These are phyloP conservation scores for Penicillium sp. DNA, from an alignment of 2,329 filamentous ascomycete species.

Conservation along the genomic window DNA sequence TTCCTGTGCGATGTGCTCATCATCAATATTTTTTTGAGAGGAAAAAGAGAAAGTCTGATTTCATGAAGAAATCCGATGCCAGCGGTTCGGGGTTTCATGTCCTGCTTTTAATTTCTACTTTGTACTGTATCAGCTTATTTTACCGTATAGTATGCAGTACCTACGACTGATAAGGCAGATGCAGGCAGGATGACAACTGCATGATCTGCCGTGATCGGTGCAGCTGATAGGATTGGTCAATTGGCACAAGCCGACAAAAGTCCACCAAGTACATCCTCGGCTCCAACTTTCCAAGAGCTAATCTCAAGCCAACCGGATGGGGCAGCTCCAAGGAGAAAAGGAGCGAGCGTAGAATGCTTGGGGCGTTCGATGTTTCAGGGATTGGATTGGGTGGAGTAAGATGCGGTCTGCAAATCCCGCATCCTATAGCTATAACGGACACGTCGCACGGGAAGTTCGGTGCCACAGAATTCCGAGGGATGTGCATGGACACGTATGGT, in stretches of 20 bases:
- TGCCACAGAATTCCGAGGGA: not conserved
- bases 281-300: not conserved
- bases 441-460: not conserved
- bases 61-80: no score
- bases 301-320: not conserved
- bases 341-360: not conserved
- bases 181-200: constrained; percentile 21
- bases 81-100: no score
- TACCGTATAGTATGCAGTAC: not conserved
- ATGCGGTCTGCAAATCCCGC: constrained; percentile 7
- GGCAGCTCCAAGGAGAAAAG: not conserved
- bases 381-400: not conserved
- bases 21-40: not conserved
- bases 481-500: not conserved
- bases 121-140: not conserved
- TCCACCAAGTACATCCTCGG: not conserved
- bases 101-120: no score
- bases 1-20: not conserved
- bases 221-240: not conserved
- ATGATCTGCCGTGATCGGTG: constrained; percentile 24
- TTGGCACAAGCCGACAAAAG: not conserved
- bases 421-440: not conserved
- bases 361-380: not conserved
- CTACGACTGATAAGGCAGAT: constrained; percentile 19
- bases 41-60: not conserved